A percentile compares a stretch with the other conserved stretches of the same genome.
These are phyloP conservation scores for Clavulina sp. DNA, from an alignment of 768 basidiomycete species.

Conservation along the genomic window DNA sequence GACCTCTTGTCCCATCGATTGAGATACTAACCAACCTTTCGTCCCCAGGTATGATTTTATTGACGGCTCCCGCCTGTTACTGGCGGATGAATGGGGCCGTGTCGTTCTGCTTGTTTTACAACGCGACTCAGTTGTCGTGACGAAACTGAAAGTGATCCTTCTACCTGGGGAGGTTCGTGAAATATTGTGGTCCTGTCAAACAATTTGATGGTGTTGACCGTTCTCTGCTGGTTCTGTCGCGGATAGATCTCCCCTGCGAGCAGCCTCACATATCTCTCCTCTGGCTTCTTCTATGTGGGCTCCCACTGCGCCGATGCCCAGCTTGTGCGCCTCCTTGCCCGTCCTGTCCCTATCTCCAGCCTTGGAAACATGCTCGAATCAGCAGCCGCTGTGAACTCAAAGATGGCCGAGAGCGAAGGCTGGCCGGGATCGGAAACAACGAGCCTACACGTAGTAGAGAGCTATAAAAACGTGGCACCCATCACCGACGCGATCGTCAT, in stretches of 20 bases:
- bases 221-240: conserved; percentile 4
- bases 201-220: neutral
- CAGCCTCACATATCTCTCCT: conserved; percentile 51
- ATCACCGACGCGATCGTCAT: conserved; percentile 66
- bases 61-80: conserved; percentile 30
- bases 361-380: too few relatives aligned
- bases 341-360: too few relatives aligned
- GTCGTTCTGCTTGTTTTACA: conserved; percentile 36
- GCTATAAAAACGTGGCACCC: conserved; percentile 63
- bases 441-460: conserved; percentile 42
- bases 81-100: conserved; percentile 57
- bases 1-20: neutral
- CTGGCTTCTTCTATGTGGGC: conserved; percentile 56
- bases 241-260: conserved; percentile 51
- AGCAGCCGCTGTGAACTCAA: too few relatives aligned
- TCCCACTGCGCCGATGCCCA: conserved; percentile 75
- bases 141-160: conserved; percentile 14
- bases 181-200: too few relatives aligned
- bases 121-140: conserved; percentile 25
- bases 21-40: neutral
- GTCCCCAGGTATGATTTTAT: neutral
- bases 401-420: too few relatives aligned
- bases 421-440: conserved; percentile 29
- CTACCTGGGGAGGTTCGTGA: conserved; percentile 62
- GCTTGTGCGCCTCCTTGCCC: conserved; percentile 38